Base-by-base conservation (phyloP, 352 stramenopile species). In the Phytophthora brassicae region DNA sequence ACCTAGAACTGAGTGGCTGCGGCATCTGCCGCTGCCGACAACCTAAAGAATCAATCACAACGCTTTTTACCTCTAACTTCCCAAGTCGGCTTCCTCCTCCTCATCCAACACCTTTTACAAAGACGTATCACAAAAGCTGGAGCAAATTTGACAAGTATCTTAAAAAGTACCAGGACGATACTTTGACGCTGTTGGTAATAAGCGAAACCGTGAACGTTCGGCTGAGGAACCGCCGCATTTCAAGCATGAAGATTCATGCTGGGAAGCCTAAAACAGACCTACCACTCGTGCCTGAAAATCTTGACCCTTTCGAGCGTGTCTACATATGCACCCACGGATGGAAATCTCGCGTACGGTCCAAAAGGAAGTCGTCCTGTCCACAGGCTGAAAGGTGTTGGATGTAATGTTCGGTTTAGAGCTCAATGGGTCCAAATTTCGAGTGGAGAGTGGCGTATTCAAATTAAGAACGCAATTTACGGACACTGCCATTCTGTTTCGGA, bases 311-410 rank as follows among this genome's bases (percentile, higher is more conserved):
- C 19, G 23, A 64, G 46, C 29, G 35, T 0, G 28, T 51, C 16
- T 56, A 64, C 28, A 56, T 64, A 13, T 64, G 56, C 19, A 50
- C 38, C 8, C 56, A 64, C 20, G 56, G 36, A 0, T 64, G 46
- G 46, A 64, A 64, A 19, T 0, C 9, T 3, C 33, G 44, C 2
- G 26, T 31, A 8, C 26, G 26, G 8, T 16, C 41, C 55, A 0
- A 47, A 26, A 19, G 53, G 43, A 4, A 3, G 11, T 0, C 23
- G 43, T 0, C 31, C 43, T 7, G 6, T 22, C 1, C 42, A 60
- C 2, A 39, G 12, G 1, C 12, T 53, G 0, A 53, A 55, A 1
- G 17, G 8, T 9, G 24, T 17, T 1, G 43, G 44, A 0, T 61
- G 42, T n/a, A 7, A 33, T 8, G 22, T 54, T 29, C 9, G 31